Evolutionary conservation across 768 basidiomycete genomes (phyloP), one percentile per base, ranked within the genome.

Genomic region (Hebeloma cylindrosporum): DNA sequence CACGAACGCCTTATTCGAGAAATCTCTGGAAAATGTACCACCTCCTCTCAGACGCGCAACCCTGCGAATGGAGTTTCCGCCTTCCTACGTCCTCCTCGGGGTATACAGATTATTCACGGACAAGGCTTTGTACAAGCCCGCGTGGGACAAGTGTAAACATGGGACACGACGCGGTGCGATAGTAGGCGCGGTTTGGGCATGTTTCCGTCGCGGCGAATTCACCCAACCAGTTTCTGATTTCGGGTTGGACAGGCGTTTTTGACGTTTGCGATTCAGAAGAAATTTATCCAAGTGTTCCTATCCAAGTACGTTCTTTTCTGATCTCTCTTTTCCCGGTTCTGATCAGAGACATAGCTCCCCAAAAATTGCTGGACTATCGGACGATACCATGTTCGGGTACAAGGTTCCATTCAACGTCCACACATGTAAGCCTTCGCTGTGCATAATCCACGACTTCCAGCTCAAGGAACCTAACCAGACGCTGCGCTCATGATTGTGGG

Each of bases 111-210:
- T 96, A 5, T 74, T 81, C 56, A 90, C 86, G 0, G 92, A 94
- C 62, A 71, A 76, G 28, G 65, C 65, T 10, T 68, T 95, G 25
- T 83, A 80, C 48, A 67, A 71, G 18, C 90, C 92, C 3, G 82
- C 86, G 6, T 91, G 93, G 89, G 69, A 86, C 58, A 93, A 91
- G 66, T 88, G 91, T 60, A 78, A 73, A 51, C 85, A 94, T 64
- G 93, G 87, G 0, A 77, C 79, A 1, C 59, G 74, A 35, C 70
- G 92, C 14, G 93, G 93, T 0, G 68, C 77, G 0, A 63, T 77
- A 11, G 84, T 90, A 29, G 92, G 85, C 0, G 59, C 75, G 0
- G 62, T 77, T 23, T 92, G 88, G 88, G 88, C 85, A 56, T 28
- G 75, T 65, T 39, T 14, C 9, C 17, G 27, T 31, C 3, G n/a